Base-by-base conservation (phyloP, 192 early-diverging fungal species). In the Backusella liffmaniae region DNA sequence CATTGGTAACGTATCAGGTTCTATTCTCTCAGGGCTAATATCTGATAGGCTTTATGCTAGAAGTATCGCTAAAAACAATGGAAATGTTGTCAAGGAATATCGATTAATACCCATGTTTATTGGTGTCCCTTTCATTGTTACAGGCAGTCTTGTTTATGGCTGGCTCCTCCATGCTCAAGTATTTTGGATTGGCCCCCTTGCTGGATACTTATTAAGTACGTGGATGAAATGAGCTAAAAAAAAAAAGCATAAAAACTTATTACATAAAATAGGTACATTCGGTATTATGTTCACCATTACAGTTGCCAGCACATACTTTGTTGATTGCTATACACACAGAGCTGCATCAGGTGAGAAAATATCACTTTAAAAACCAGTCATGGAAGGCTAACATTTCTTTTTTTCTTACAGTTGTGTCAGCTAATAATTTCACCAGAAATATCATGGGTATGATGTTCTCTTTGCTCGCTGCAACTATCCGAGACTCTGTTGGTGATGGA, bases 1-100 rank as follows among this genome's bases (percentile, higher is more conserved):
- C 16, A 75, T 84, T 6, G 88, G 88, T 10, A 84, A 83, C 66
- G 49, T 80, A 4, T 7, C 76, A 7, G 88, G 88, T 6, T 82
- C 84, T 2, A 71, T 80, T 5, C 10, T 79, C 5, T 83, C 86
- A 18, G 88, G 88, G 0, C 51, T 66, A 2, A 34, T 77, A 3
- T 46, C 70, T 35, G 53, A 77, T n/a, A 37, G 76, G 5, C 30
- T 35, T n/a, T 77, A 42, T 15, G n/a, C 18, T 3, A 73, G 39
- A 26, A 62, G 65, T 34, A 16, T 66, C 5, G 23, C 32, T 13
- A 46, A 70, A 18, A 62, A 77, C 18, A 12, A 49, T 16, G 69
- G 69, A 16, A 23, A 35, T 10, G 21, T 35, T 36, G 15, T 32
- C 21, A 42, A 34, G 34, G 76, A 77, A 36, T 77, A 44, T 23